Evolutionary conservation across 805 yeast species (phyloP).

Genomic region (Zygosaccharomyces siamensis): DNA sequence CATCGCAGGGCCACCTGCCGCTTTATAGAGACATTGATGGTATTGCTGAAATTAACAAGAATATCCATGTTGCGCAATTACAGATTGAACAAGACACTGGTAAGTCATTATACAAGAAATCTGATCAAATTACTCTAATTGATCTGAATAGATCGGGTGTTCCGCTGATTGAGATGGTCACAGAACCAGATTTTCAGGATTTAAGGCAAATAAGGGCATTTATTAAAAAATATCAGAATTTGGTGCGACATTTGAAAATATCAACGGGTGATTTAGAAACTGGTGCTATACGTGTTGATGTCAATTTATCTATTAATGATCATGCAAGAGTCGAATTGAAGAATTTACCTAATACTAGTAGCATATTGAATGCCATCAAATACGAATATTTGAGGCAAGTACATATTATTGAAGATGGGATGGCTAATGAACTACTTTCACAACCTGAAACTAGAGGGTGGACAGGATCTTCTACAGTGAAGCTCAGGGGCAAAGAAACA

Average conservation of each 20-base stretch:
- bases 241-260: constrained; percentile 62
- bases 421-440: constrained; percentile 27
- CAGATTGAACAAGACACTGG: constrained; percentile 97
- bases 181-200: constrained; percentile 75
- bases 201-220: constrained; percentile 70
- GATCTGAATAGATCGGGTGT: constrained; percentile 83
- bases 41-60: constrained; percentile 39
- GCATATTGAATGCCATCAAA: constrained; percentile 69
- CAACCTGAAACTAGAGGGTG: constrained; percentile 79
- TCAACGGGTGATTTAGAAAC: constrained; percentile 90
- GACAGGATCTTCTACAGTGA: constrained; percentile 70
- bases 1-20: constrained; percentile 56
- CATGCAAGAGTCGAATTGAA: constrained; percentile 82
- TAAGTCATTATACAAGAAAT: constrained; percentile 53
- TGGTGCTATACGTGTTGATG: constrained; percentile 95
- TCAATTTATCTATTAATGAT: constrained; percentile 74
- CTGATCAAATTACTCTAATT: constrained; percentile 40
- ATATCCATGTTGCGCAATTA: constrained; percentile 65
- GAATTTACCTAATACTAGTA: constrained; percentile 78
- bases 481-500: constrained; percentile 71
- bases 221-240: constrained; percentile 70
- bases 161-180: constrained; percentile 87
- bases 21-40: constrained; percentile 52
- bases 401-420: constrained; percentile 39
- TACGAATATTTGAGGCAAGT: constrained; percentile 73